Percentiles rank a stretch among this genome's conserved stretches.
phyloP scores from a whole-genome alignment of 2,329 filamentous ascomycete species.

The Dactylellina parvicollis region DNA sequence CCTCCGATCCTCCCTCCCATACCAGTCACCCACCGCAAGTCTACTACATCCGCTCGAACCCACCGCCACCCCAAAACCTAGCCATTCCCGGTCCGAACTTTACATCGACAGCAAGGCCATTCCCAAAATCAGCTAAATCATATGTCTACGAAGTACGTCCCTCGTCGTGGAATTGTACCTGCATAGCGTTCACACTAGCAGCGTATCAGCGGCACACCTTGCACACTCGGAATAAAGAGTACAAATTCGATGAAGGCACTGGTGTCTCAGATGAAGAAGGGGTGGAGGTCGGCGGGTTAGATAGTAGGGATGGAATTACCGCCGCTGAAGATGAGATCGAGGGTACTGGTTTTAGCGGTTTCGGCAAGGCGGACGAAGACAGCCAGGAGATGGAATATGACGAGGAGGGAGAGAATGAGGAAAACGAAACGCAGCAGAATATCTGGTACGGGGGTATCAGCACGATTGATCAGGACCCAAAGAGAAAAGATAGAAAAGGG shows the following conservation, averaged over 20 bases:
- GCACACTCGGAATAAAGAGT: constrained; percentile 42
- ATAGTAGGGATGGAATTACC: constrained; percentile 20
- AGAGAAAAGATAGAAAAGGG: constrained; percentile 51
- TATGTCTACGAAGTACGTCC: constrained; percentile 77
- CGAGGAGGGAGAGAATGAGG: constrained; percentile 30
- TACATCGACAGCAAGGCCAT: constrained; percentile 57
- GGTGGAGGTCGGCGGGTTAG: constrained; percentile 31
- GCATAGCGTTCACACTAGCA: constrained; percentile 81
- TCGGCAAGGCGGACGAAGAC: constrained; percentile 17
- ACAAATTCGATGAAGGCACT: constrained; percentile 52
- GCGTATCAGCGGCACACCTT: constrained; percentile 66
- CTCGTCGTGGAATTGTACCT: constrained; percentile 85
- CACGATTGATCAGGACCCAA: constrained; percentile 59
- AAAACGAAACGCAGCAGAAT: constrained; percentile 56
- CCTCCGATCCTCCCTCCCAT: constrained; percentile 46
- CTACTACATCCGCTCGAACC: constrained; percentile 74
- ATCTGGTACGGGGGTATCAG: constrained; percentile 62
- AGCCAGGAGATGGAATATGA: constrained; percentile 44
- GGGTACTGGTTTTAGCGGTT: constrained; percentile 25
- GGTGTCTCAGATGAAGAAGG: constrained; percentile 40
- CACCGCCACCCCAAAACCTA: constrained; percentile 59
- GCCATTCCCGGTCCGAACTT: constrained; percentile 57
- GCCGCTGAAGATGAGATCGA: constrained; percentile 49
- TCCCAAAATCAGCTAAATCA: constrained; percentile 37
- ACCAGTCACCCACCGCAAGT: constrained; percentile 58